A percentile compares a stretch with the other conserved stretches of the same genome.
Evolutionary conservation across 305 asterid species (phyloP).

Genomic region (Rubia occidens): DNA sequence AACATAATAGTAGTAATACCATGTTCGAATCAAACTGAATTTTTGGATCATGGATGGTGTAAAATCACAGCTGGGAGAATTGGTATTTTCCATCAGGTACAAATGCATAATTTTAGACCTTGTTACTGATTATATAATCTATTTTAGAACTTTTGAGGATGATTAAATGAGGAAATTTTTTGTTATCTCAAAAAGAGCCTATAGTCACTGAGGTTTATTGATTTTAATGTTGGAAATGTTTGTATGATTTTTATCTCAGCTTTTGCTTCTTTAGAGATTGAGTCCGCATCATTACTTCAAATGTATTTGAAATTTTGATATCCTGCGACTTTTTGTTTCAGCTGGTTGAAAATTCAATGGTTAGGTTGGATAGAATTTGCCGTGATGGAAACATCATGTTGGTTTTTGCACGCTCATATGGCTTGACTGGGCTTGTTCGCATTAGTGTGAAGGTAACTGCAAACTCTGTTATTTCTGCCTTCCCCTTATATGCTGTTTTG

Average conservation of each 20-base stretch:
- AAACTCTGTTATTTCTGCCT: neutral
- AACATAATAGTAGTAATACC: neutral
- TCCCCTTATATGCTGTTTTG: neutral
- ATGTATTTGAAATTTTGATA: neutral
- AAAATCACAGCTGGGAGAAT: neutral
- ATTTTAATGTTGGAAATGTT: neutral
- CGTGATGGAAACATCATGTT: constrained; percentile 71
- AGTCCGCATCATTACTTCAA: neutral
- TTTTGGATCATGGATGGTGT: neutral
- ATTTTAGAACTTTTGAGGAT: neutral
- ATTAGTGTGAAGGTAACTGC: constrained; percentile 75
- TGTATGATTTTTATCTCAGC: neutral
- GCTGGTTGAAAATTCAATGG: constrained; percentile 82
- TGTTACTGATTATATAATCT: neutral
- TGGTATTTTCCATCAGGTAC: neutral
- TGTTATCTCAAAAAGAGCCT: neutral
- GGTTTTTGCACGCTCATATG: constrained; percentile 90
- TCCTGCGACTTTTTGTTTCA: constrained; percentile 22
- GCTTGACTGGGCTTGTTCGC: constrained; percentile 83
- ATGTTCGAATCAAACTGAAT: neutral
- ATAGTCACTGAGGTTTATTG: neutral
- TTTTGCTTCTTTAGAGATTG: neutral
- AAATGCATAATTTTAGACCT: neutral
- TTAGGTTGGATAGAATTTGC: constrained; percentile 80
- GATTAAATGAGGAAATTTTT: neutral